Evolutionary conservation across 108 stramenopile genomes (phyloP).

Genomic region (Cyclostephanos invisitatus): DNA sequence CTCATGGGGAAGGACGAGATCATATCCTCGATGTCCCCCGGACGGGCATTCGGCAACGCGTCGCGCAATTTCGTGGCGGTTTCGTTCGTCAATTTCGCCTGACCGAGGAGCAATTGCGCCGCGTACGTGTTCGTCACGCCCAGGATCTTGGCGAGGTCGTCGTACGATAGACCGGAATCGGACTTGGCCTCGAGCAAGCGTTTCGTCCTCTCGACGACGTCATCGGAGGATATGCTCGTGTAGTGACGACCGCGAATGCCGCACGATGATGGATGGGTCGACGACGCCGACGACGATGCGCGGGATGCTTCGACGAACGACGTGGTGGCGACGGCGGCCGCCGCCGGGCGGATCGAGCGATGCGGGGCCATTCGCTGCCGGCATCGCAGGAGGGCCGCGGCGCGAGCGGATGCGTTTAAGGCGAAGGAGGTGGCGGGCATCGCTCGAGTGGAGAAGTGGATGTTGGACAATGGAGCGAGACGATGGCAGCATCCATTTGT

Average conservation of each 20-base stretch:
- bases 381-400: background rate
- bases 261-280: background rate
- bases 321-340: background rate
- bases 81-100: slow-evolving; percentile 60
- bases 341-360: background rate
- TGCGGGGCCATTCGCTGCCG: background rate
- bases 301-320: no score
- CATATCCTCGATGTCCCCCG: slow-evolving; percentile 62
- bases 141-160: slow-evolving; percentile 55
- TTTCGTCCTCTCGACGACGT: slow-evolving; percentile 55
- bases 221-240: slow-evolving; percentile 27
- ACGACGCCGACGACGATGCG: no score
- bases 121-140: slow-evolving; percentile 79
- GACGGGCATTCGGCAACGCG: slow-evolving; percentile 47
- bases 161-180: slow-evolving; percentile 51
- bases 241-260: slow-evolving; percentile 1
- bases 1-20: slow-evolving; percentile 54
- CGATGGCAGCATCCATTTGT: no score
- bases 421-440: background rate
- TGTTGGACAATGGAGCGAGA: no score
- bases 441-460: no score
- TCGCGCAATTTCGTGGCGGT: slow-evolving; percentile 57
- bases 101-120: slow-evolving; percentile 67
- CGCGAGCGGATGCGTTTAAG: background rate
- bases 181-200: slow-evolving; percentile 56